Evolutionary conservation across 2,329 filamentous ascomycete genomes (phyloP).

Genomic region (Aspergillus spinulosporus): DNA sequence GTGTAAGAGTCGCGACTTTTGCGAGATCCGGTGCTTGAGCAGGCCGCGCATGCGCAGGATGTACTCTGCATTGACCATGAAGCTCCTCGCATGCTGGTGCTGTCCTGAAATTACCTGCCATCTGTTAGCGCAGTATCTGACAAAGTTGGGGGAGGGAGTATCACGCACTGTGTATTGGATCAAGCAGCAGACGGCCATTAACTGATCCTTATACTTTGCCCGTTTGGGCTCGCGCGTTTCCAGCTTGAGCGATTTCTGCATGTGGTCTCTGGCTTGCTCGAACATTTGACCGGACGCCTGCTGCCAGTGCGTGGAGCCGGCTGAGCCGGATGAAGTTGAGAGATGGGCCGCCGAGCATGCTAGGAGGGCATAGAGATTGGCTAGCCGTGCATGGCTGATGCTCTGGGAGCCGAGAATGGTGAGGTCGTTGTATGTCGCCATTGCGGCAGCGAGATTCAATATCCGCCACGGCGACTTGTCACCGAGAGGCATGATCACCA

Average conservation of each 20-base stretch:
- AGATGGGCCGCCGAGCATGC: slow-evolving; percentile 33
- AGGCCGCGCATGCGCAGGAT: slow-evolving; percentile 39
- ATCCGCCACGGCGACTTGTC: slow-evolving; percentile 39
- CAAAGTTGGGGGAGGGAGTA: neutral
- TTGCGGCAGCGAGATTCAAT: slow-evolving; percentile 32
- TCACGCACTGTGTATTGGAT: slow-evolving; percentile 34
- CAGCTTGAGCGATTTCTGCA: slow-evolving; percentile 32
- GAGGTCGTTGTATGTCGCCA: slow-evolving; percentile 33
- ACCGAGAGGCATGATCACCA: slow-evolving; percentile 33
- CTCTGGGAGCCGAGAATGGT: slow-evolving; percentile 30
- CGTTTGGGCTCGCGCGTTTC: slow-evolving; percentile 32
- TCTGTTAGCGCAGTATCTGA: slow-evolving; percentile 4
- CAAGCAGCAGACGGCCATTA: slow-evolving; percentile 39
- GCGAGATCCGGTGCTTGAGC: slow-evolving; percentile 37
- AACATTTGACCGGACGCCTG: slow-evolving; percentile 28
- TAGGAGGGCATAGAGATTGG: slow-evolving; percentile 34
- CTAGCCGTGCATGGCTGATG: slow-evolving; percentile 33
- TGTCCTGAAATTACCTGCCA: slow-evolving; percentile 28
- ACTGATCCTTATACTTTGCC: slow-evolving; percentile 43
- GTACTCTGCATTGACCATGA: slow-evolving; percentile 42
- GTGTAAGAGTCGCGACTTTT: slow-evolving; percentile 40
- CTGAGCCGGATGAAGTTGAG: slow-evolving; percentile 6
- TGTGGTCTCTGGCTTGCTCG: slow-evolving; percentile 32
- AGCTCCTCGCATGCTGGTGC: slow-evolving; percentile 37
- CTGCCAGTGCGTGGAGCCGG: slow-evolving; percentile 28